phyloP scores from a whole-genome alignment of 2,329 filamentous ascomycete genomes.

The Colletotrichum spaethianum region DNA sequence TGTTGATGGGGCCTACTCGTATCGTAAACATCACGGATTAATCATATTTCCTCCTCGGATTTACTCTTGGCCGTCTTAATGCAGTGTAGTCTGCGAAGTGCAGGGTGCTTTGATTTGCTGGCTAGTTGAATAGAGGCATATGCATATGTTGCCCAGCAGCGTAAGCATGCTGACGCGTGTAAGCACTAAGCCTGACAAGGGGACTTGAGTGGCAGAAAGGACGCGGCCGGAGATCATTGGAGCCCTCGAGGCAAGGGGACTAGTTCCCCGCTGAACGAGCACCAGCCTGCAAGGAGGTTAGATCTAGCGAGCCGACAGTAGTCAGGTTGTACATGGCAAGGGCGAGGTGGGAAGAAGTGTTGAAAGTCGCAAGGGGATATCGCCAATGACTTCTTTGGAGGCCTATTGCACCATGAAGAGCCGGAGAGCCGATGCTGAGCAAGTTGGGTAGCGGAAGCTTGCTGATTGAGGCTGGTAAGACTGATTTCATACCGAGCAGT shows the following conservation, averaged over 20 bases:
- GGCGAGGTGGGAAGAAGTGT: not conserved
- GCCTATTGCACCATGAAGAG: not conserved
- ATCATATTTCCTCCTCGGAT: conserved; percentile 11
- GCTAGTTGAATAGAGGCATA: conserved; percentile 2
- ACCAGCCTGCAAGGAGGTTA: not conserved
- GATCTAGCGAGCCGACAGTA: not conserved
- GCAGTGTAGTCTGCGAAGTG: not conserved
- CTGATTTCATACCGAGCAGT: not conserved
- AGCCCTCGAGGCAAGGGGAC: not conserved
- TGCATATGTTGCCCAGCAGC: conserved; percentile 30
- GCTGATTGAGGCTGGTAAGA: too few species aligned
- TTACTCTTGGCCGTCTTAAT: conserved; percentile 28
- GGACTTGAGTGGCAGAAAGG: conserved; percentile 15
- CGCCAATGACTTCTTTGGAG: not conserved
- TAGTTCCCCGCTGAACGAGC: not conserved
- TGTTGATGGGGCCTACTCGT: not conserved
- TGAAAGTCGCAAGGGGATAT: not conserved
- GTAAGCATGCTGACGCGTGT: conserved; percentile 26
- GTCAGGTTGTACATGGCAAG: not conserved
- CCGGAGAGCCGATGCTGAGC: not conserved
- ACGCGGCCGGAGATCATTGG: conserved; percentile 19
- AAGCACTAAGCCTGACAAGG: conserved; percentile 38
- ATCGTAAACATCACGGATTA: conserved; percentile 1
- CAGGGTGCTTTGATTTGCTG: conserved; percentile 16
- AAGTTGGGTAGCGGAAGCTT: not conserved